Percentiles rank a stretch among this genome's conserved stretches.
Conservation (phyloP, 2,329 filamentous ascomycete species). For the Aspergillus sp. region DNA sequence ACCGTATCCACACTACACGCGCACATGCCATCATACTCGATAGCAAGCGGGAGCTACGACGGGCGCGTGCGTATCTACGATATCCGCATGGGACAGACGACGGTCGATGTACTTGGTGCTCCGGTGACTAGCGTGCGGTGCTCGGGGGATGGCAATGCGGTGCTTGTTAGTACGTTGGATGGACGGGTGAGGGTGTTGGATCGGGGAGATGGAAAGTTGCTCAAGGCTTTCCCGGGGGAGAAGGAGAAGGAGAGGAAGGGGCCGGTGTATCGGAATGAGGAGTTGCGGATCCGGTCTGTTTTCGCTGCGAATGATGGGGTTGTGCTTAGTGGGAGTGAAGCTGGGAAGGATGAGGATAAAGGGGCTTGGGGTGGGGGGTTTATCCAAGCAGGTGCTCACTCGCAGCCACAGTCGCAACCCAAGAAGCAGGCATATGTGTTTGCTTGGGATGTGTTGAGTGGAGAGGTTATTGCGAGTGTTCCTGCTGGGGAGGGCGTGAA, state of each 20-base stretch:
- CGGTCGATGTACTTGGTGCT: slow-evolving; percentile 60
- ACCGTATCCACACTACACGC: slow-evolving; percentile 36
- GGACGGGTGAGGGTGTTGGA: slow-evolving; percentile 75
- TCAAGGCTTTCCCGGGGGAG: slow-evolving; percentile 59
- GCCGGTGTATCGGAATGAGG: slow-evolving; percentile 52
- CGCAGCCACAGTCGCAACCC: too few species aligned
- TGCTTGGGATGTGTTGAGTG: slow-evolving; percentile 78
- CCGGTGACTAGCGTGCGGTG: slow-evolving; percentile 69
- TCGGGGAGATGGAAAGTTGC: slow-evolving; percentile 61
- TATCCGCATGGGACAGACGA: slow-evolving; percentile 64
- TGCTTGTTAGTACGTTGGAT: slow-evolving; percentile 71
- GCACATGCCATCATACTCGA: slow-evolving; percentile 37
- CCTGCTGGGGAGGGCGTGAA: slow-evolving; percentile 34
- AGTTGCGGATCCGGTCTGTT: slow-evolving; percentile 66
- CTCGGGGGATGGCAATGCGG: slow-evolving; percentile 64
- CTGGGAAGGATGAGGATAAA: slow-evolving; percentile 19
- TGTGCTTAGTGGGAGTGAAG: slow-evolving; percentile 75
- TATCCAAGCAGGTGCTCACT: too few species aligned
- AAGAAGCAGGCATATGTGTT: slow-evolving; percentile 26
- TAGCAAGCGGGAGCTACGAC: slow-evolving; percentile 75
- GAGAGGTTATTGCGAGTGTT: slow-evolving; percentile 59
- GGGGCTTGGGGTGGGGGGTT: background rate
- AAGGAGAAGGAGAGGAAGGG: slow-evolving; percentile 14
- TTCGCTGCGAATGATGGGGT: slow-evolving; percentile 70
- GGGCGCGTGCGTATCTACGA: slow-evolving; percentile 78